These are phyloP conservation scores for Fusarium sp. DNA, from an alignment of 2,329 filamentous ascomycete species.

Conservation along the genomic window DNA sequence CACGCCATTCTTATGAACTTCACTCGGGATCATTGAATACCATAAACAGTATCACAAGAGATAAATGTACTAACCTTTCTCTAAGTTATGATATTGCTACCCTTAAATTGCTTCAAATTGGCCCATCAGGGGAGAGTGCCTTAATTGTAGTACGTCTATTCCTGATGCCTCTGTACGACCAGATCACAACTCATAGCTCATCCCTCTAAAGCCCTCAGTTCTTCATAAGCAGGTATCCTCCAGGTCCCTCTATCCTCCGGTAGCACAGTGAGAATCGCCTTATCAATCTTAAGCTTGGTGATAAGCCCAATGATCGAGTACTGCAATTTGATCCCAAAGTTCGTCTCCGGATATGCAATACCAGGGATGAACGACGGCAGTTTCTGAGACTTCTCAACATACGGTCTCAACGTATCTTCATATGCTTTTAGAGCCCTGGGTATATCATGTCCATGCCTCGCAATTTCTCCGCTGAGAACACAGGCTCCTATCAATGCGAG, in stretches of 20 bases:
- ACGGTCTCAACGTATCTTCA: slow-evolving; percentile 55
- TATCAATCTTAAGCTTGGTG: slow-evolving; percentile 29
- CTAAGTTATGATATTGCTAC: neutral
- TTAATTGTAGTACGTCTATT: neutral
- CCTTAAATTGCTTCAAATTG: too few species aligned
- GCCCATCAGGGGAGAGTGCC: too few species aligned
- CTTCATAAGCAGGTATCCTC: slow-evolving; percentile 29
- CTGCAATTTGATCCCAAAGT: slow-evolving; percentile 44
- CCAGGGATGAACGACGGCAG: slow-evolving; percentile 45
- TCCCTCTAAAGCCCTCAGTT: neutral
- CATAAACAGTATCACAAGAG: too few species aligned
- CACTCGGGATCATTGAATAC: too few species aligned
- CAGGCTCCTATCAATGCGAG: slow-evolving; percentile 61
- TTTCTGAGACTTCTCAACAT: slow-evolving; percentile 55
- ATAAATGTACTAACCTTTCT: neutral
- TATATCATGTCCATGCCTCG: slow-evolving; percentile 38
- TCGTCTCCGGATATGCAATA: slow-evolving; percentile 45
- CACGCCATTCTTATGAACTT: too few species aligned
- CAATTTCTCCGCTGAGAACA: slow-evolving; percentile 62
- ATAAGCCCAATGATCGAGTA: slow-evolving; percentile 23
- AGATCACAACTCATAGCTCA: neutral
- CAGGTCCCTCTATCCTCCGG: slow-evolving; percentile 20
- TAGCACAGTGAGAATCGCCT: slow-evolving; percentile 20
- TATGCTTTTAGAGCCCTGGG: slow-evolving; percentile 53
- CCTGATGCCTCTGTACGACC: neutral